A percentile compares a stretch with the other conserved stretches of the same genome.
phyloP scores from a whole-genome alignment of 1,139 yeast species.

The Diutina mesorugosa region DNA sequence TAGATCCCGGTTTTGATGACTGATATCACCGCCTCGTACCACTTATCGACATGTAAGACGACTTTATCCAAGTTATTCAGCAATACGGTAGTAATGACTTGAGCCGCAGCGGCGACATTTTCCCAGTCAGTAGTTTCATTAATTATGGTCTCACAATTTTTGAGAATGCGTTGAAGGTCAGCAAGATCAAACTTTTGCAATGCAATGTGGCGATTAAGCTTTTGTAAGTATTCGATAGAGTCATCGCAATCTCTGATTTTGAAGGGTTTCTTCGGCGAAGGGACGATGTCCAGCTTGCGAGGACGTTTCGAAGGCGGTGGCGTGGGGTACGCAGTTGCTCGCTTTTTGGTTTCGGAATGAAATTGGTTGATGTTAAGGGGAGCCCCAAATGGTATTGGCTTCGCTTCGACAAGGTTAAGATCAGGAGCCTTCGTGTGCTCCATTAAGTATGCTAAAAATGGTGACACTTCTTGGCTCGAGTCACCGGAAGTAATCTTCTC shows the following conservation, averaged over 20 bases:
- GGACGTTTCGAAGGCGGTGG: not conserved
- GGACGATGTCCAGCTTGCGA: not conserved
- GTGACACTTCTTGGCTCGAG: not conserved
- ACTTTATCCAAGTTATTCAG: not conserved
- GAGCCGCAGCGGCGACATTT: not conserved
- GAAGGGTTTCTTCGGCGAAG: not conserved
- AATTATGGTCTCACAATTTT: not conserved
- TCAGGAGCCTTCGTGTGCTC: not conserved
- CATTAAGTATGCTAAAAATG: not conserved
- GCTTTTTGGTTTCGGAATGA: not conserved
- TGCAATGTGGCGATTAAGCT: not conserved
- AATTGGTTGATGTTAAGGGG: not conserved
- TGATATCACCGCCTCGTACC: not conserved
- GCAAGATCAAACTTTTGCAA: not conserved
- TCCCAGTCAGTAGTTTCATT: constrained; percentile 2
- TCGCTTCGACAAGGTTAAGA: not conserved
- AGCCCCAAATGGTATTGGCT: not conserved
- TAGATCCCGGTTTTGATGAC: not conserved
- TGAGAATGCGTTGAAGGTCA: not conserved
- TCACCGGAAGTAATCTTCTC: not conserved
- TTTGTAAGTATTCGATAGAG: not conserved
- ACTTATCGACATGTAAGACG: not conserved
- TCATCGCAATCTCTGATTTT: not conserved
- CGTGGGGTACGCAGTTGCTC: not conserved
- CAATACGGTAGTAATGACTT: not conserved